Evolutionary conservation across 1,139 yeast genomes (phyloP), one percentile per base, ranked within the genome.

Genomic region (Yamadazyma triangularis): DNA sequence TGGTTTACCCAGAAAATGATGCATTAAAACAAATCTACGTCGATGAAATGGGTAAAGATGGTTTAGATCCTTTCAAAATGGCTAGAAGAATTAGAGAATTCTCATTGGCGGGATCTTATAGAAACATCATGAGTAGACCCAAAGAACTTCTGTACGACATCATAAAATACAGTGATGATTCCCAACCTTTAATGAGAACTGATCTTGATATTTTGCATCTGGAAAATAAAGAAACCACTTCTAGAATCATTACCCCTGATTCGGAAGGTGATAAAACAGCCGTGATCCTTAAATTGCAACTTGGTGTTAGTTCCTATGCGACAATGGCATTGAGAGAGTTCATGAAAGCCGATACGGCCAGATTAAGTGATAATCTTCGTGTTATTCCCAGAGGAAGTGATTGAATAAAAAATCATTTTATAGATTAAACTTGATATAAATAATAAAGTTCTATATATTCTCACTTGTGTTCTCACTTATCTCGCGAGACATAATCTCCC

Each of bases 301-400:
- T 93, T 36, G 93, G 88, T 2, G 79, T 85, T 6, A 83, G 96
- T 28, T 81, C 94, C 4, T 93, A 93, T 56, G 99, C 99, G 2
- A 93, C 99, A 0, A 93, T 93, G 98, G 95, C 96, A 0, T 63
- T 93, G 33, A 73, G 98, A 48, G 98, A 91, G 53, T 76, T 83
- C 33, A 83, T 86, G 94, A 83, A 82, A 53, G 66, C 78, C 15
- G 95, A 86, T 40, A 83, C 94, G 3, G 72, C 87, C 24, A 75
- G 88, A 27, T 55, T 62, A 32, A 50, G 66, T 25, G 54, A 47
- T 8, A 42, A 30, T 29, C 32, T 50, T 22, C 44, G 37, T 25
- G 52, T 44, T 10, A 27, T 11, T 6, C 36, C 32, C 7, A 20
- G 23, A 26, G 16, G 15, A 24, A 15, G n/a, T 14, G 26, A n/a